Evolutionary conservation across 495 filamentous ascomycete species (phyloP).

Genomic region (Talaromyces wortmannii): DNA sequence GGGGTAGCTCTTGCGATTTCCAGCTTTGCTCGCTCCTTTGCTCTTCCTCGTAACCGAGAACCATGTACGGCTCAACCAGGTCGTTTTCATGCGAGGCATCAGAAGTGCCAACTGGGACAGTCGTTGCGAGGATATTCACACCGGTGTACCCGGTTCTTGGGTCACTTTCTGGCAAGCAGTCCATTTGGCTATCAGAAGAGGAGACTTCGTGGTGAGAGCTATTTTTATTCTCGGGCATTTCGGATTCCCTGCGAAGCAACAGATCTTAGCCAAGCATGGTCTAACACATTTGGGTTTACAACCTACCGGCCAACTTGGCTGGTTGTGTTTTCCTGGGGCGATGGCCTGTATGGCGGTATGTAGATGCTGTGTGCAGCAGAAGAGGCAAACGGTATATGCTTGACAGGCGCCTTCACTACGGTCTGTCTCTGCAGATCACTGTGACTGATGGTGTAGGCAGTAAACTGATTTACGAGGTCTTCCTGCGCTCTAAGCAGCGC

Average conservation of each 20-base stretch:
- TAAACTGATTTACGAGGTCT: conserved; percentile 61
- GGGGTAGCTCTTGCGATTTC: conserved; percentile 14
- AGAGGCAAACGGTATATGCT: conserved; percentile 1
- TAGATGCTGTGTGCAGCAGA: conserved; percentile 3
- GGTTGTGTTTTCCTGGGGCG: not conserved
- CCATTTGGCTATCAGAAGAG: not conserved
- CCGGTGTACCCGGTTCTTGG: too few species aligned
- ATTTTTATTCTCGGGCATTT: too few species aligned
- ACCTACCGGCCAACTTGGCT: conserved; percentile 1
- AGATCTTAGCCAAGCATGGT: too few species aligned
- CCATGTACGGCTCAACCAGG: conserved; percentile 65
- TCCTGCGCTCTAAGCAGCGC: conserved; percentile 28
- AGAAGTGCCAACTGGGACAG: not conserved
- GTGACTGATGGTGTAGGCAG: conserved; percentile 23
- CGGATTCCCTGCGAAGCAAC: too few species aligned
- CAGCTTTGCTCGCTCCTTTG: conserved; percentile 17
- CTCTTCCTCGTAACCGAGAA: conserved; percentile 55
- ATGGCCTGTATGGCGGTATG: not conserved
- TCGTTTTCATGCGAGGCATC: conserved; percentile 31
- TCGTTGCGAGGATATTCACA: not conserved
- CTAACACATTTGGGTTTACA: not conserved
- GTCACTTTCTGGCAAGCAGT: not conserved
- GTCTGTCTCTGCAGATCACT: not conserved
- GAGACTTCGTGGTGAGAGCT: too few species aligned
- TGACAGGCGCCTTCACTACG: not conserved